Evolutionary conservation across 2,329 filamentous ascomycete species (phyloP).

Genomic region (Sporothrix humicola): DNA sequence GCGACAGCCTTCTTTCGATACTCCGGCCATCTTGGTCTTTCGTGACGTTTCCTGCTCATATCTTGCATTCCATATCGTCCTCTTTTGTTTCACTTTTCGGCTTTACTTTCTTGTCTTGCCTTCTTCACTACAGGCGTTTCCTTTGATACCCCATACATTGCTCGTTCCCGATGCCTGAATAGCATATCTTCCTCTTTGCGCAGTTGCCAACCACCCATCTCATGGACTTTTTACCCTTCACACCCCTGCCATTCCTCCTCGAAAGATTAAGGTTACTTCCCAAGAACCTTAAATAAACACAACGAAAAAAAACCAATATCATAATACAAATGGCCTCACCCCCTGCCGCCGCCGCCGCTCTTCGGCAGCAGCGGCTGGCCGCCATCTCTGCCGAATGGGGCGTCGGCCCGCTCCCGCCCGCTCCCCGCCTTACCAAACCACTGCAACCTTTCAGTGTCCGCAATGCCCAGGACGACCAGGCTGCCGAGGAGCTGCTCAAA

Average conservation of each 20-base stretch:
- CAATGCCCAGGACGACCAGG: slow-evolving; percentile 55
- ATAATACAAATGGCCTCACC: slow-evolving; percentile 29
- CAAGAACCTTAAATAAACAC: not conserved
- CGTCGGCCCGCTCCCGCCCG: slow-evolving; percentile 50
- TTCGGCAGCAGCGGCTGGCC: slow-evolving; percentile 55
- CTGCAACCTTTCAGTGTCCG: slow-evolving; percentile 52
- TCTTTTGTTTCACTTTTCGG: not conserved
- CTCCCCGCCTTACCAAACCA: slow-evolving; percentile 47
- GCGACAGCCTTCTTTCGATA: not conserved
- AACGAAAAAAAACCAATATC: not conserved
- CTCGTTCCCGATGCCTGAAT: not conserved
- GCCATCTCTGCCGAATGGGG: slow-evolving; percentile 59
- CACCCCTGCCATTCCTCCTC: not conserved
- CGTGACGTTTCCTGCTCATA: not conserved
- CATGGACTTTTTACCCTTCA: not conserved
- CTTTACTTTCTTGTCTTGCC: not conserved
- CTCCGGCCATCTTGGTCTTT: not conserved
- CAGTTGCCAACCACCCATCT: not conserved
- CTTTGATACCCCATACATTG: not conserved
- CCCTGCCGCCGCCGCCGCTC: slow-evolving; percentile 40
- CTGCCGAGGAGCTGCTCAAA: slow-evolving; percentile 61
- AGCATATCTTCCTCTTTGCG: not conserved
- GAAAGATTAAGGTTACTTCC: not conserved
- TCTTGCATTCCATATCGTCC: no score
- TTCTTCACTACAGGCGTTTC: not conserved